Base-by-base conservation (phyloP, 257 asterid genomes). In the Nicotiana noctiflora region DNA sequence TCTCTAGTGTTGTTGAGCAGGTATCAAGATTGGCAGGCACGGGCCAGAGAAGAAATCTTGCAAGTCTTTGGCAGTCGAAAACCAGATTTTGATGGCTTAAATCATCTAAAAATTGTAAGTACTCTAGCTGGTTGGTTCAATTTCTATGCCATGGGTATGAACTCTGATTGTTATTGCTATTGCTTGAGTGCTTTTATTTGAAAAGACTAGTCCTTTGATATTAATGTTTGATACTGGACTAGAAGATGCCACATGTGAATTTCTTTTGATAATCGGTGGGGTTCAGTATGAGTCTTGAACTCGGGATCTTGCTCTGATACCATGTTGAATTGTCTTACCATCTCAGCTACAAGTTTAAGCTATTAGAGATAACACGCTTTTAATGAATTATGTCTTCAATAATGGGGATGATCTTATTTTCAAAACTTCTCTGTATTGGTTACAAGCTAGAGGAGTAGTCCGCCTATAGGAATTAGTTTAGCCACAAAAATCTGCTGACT, bases 1-100 rank as follows among this genome's bases (percentile, higher is more conserved):
- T 83, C 95, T 7, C 13, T 92, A 85, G 75, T 92, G 82, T 74
- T 88, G 14, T 70, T 92, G n/a, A 70, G 77, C 77, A 70, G 57
- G 17, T 21, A 21, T 21, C 77, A 49, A 44, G 77, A 70, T 82
- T 91, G 91, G 91, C 93, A 89, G 77, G 51, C 19, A 0, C 55
- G 77, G 13, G 89, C 88, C 18, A 79, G 91, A 53, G 85, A 86
- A 37, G 91, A 88, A 81, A 81, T 88, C 8, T 67, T 83, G 72
- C 81, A 60, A 63, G 81, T 85, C 5, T 80, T 88, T 65, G 91
- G 88, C n/a, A 81, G 10, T 4, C 37, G 77, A 5, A 80, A 83
- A 55, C 88, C 86, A 4, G 77, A 77, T 70, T 83, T 81, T 56
- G 85, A 86, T 29, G 85, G 83, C 1, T 76, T 84, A 51, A 85